A percentile compares a stretch with the other conserved stretches of the same genome.
Evolutionary conservation across 495 filamentous ascomycete genomes (phyloP).

Genomic region (Neurospora intermedia): DNA sequence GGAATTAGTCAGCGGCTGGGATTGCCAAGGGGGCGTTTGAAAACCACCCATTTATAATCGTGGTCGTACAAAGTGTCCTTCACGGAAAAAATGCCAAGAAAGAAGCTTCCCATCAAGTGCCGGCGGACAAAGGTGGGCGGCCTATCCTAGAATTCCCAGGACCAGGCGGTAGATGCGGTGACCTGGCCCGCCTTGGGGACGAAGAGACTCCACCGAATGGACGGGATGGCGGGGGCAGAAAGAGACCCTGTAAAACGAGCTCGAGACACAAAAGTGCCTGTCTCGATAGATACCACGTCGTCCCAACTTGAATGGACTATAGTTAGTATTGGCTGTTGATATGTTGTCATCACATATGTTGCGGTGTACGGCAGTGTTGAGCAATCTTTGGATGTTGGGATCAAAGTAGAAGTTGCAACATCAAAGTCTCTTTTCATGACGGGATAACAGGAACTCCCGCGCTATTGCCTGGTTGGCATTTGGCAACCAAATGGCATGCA

Average conservation of each 20-base stretch:
- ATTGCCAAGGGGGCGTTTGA: neutral
- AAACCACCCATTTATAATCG: neutral
- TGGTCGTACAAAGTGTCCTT: neutral
- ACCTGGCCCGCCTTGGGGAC: neutral
- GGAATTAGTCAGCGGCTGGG: neutral
- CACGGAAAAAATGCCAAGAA: neutral
- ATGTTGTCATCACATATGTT: neutral
- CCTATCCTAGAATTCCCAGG: neutral
- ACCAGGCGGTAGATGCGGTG: neutral
- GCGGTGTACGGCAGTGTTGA: neutral
- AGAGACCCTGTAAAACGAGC: neutral
- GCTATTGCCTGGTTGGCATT: neutral
- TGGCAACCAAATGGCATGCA: neutral
- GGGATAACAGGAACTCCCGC: neutral
- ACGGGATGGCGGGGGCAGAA: neutral
- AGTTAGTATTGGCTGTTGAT: too few relatives aligned
- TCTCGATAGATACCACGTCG: too few relatives aligned
- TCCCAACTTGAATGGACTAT: too few relatives aligned
- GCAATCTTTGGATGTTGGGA: neutral
- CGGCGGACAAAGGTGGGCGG: neutral
- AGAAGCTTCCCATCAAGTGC: neutral
- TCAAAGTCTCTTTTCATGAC: neutral
- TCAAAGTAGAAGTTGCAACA: neutral
- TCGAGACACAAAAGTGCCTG: neutral
- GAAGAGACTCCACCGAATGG: neutral